Evolutionary conservation across 2,329 filamentous ascomycete genomes (phyloP).

Genomic region (Stemphylium beticola): DNA sequence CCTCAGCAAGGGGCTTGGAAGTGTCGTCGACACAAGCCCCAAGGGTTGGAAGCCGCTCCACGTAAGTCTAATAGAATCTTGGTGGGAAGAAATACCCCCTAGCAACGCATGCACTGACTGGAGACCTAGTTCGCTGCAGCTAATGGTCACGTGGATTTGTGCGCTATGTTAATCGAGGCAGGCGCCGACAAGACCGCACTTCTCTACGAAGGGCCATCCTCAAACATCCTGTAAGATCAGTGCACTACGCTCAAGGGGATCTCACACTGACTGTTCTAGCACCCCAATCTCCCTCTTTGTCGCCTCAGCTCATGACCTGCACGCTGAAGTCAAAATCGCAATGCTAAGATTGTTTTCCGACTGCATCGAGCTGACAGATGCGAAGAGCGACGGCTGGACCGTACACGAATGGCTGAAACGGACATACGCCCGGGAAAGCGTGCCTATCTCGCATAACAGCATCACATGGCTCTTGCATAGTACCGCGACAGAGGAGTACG

Average conservation of each 20-base stretch:
- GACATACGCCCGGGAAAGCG: not conserved
- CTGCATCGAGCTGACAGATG: not conserved
- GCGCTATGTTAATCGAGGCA: not conserved
- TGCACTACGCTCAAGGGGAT: not conserved
- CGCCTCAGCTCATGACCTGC: not conserved
- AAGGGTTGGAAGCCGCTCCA: not conserved
- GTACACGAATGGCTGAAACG: not conserved
- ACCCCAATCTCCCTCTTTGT: not conserved
- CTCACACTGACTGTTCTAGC: not conserved
- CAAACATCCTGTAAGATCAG: not conserved
- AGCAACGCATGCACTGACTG: not conserved
- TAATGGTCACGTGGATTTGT: not conserved
- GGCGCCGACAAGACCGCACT: not conserved
- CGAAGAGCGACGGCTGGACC: not conserved
- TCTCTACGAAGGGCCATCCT: not conserved
- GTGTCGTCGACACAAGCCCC: constrained; percentile 20
- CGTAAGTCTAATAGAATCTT: not conserved
- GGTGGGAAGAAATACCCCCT: too few species aligned
- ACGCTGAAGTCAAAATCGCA: not conserved
- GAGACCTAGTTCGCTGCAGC: not conserved
- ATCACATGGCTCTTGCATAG: not conserved
- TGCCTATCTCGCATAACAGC: not conserved
- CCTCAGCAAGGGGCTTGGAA: constrained; percentile 11
- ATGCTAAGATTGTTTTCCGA: not conserved
- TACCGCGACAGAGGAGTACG: not conserved